These are phyloP conservation scores for Petunia hybrid DNA, from an alignment of 305 asterid species.

Conservation along the genomic window DNA sequence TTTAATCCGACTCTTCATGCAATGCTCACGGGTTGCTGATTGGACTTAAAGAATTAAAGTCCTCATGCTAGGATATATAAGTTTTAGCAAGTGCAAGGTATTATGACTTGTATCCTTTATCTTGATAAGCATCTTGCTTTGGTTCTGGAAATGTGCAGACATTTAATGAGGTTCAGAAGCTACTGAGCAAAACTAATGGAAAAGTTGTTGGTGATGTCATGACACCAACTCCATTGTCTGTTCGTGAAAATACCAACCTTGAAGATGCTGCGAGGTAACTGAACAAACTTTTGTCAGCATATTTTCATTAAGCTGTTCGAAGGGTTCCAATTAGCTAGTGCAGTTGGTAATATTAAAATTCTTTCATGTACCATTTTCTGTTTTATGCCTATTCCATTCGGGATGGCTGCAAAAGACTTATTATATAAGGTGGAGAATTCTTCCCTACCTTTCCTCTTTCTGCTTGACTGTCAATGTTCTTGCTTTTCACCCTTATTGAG, in stretches of 20 bases:
- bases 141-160: slow-evolving; percentile 53
- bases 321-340: slow-evolving; percentile 7
- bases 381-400: slow-evolving; percentile 11
- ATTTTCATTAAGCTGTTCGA: background rate
- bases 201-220: slow-evolving; percentile 87
- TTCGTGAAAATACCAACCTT: slow-evolving; percentile 81
- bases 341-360: background rate
- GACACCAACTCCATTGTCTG: slow-evolving; percentile 80
- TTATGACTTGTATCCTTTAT: background rate
- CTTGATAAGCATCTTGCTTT: slow-evolving; percentile 30
- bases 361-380: background rate
- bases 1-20: background rate
- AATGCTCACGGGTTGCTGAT: background rate
- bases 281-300: background rate
- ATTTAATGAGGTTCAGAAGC: slow-evolving; percentile 87
- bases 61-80: background rate
- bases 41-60: slow-evolving; percentile 4
- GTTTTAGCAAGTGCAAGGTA: background rate
- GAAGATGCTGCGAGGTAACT: slow-evolving; percentile 93
- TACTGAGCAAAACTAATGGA: slow-evolving; percentile 85
- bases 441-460: slow-evolving; percentile 9
- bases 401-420: slow-evolving; percentile 10
- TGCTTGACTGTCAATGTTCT: background rate
- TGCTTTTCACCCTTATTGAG: background rate
- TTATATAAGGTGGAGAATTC: background rate